phyloP scores from a whole-genome alignment of 2,329 filamentous ascomycete species.

The Pyrenochaeta sp. region DNA sequence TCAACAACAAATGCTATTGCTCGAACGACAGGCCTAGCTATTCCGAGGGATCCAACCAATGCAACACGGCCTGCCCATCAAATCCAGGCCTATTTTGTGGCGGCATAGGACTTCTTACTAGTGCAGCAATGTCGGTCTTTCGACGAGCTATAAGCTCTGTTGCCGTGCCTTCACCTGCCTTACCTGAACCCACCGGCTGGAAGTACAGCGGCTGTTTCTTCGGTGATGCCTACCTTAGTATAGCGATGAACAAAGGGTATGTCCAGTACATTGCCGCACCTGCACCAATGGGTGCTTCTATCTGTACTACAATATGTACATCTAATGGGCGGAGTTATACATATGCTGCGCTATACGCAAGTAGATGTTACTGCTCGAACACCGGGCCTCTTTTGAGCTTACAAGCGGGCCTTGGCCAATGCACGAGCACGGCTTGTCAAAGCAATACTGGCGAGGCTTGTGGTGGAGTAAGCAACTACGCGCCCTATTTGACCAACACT shows the following conservation, averaged over 20 bases:
- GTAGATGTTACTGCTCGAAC: conserved; percentile 10
- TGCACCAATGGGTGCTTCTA: neutral
- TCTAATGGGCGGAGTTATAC: neutral
- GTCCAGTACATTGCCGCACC: neutral
- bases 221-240: neutral
- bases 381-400: neutral
- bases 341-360: conserved; percentile 2
- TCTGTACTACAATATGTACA: neutral
- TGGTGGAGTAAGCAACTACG: conserved; percentile 9
- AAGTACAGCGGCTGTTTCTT: conserved; percentile 9
- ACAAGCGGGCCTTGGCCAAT: conserved; percentile 6
- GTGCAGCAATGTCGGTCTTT: conserved; percentile 1
- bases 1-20: conserved; percentile 7
- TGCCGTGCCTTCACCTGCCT: neutral
- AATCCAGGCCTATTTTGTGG: conserved; percentile 3
- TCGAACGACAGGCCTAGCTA: conserved; percentile 3
- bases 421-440: neutral
- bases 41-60: conserved; percentile 2
- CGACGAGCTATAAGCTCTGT: neutral
- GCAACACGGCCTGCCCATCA: conserved; percentile 1
- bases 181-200: conserved; percentile 7
- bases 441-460: conserved; percentile 1
- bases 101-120: neutral
- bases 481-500: neutral
- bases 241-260: neutral